Evolutionary conservation across 192 early-diverging fungal genomes (phyloP), one percentile per base, ranked within the genome.

Genomic region (Coemansia erecta): DNA sequence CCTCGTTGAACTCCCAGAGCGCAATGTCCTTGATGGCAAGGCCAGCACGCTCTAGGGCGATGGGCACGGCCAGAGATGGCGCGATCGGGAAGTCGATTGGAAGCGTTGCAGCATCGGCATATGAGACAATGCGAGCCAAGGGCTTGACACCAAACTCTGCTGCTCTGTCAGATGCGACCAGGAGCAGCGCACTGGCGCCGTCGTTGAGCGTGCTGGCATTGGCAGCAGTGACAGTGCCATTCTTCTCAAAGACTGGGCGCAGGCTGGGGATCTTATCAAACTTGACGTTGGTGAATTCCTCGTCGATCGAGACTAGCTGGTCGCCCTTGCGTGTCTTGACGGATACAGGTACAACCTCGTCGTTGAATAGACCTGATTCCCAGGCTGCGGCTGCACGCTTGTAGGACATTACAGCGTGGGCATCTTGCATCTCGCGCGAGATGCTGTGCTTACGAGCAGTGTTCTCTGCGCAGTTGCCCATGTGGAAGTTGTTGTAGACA

Each of bases 21-120:
- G 85, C 85, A 74, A 98, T 90, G 74, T 97, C 94, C 63, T 92
- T 86, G 49, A 89, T 65, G 37, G 81, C 73, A 28, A 94, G 63
- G 31, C 89, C 88, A 28, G 96, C 96, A 68, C 87, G 85, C 74
- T 94, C 80, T 28, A 98, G 85, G 11, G 95, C 95, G 61, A 92
- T 89, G 21, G 96, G 96, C 54, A 97, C 85, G 15, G 96, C 93
- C 56, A 94, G 74, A 26, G 91, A 84, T 19, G 96, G 96, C 4
- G 96, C 96, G 70, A 95, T 93, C 35, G 95, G 89, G 83, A 98
- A 98, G 66, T 95, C 92, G 53, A 92, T 88, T 24, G 96, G 96
- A 21, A 80, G 76, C 41, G 84, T 86, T 39, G 95, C 92, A 4
- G 96, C 96, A 75, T 98, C 96, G 24, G 88, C 96, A 53, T 86